These are phyloP conservation scores for Sonneratia alba DNA, from an alignment of 345 rosid species.

Conservation along the genomic window DNA sequence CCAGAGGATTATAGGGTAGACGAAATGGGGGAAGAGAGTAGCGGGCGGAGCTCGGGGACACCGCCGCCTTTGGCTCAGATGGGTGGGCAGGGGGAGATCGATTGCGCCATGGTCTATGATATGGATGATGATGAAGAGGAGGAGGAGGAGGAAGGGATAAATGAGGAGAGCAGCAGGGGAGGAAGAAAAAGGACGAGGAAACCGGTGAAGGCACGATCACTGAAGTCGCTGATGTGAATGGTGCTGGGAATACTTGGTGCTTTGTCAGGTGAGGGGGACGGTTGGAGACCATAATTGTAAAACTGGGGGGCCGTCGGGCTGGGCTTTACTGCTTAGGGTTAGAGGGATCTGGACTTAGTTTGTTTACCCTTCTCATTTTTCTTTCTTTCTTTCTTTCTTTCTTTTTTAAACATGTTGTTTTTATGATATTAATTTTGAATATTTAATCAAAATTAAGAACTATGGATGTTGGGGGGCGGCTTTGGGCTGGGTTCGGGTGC, in stretches of 20 bases:
- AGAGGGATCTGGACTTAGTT: not conserved
- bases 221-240: conserved; percentile 77
- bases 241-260: not conserved
- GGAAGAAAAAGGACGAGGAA: conserved; percentile 62
- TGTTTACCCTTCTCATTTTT: no score
- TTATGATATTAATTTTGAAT: not conserved
- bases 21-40: conserved; percentile 24
- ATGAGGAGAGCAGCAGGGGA: conserved; percentile 15
- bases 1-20: not conserved
- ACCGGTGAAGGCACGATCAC: conserved; percentile 78
- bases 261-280: no score
- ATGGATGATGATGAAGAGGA: conserved; percentile 32
- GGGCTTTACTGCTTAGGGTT: conserved; percentile 16
- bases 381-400: no score
- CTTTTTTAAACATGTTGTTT: not conserved
- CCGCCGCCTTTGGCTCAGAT: not conserved
- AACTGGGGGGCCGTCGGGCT: no score
- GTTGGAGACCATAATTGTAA: no score
- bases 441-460: not conserved
- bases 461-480: no score
- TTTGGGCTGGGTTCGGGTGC: conserved; percentile 4
- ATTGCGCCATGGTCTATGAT: not conserved
- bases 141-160: conserved; percentile 13
- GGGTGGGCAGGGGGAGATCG: not conserved
- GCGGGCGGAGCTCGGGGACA: conserved; percentile 20